A percentile compares a stretch with the other conserved stretches of the same genome.
These are phyloP conservation scores for Raphanus raphanistrum DNA, from an alignment of 345 rosid species.

Conservation along the genomic window DNA sequence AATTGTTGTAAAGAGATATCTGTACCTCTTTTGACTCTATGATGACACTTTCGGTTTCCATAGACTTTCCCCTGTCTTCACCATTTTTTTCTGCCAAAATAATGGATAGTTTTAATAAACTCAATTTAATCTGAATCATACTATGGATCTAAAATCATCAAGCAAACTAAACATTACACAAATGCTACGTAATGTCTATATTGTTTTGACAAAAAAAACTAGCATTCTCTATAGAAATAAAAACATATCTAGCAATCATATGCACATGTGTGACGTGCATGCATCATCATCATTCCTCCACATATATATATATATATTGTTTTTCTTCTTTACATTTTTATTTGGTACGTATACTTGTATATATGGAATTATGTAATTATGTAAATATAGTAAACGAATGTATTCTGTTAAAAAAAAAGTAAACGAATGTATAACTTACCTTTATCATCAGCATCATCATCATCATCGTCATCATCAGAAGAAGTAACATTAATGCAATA, in stretches of 20 bases:
- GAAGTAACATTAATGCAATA: conserved; percentile 40
- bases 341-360: background rate
- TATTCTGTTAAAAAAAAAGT: background rate
- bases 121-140: background rate
- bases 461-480: background rate
- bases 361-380: background rate
- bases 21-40: conserved; percentile 36
- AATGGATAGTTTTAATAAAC: background rate
- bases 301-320: background rate
- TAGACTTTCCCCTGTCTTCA: conserved; percentile 23
- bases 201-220: background rate
- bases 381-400: background rate
- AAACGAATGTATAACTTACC: conserved; percentile 21
- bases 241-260: background rate
- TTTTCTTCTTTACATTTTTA: background rate
- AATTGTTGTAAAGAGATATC: background rate
- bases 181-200: background rate
- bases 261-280: conserved; percentile 1
- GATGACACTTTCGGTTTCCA: conserved; percentile 24
- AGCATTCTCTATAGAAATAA: background rate
- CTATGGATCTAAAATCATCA: background rate
- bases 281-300: background rate
- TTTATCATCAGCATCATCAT: conserved; percentile 22
- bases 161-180: background rate
- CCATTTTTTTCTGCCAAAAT: conserved; percentile 24